Evolutionary conservation across 306 rosid genomes (phyloP).

Genomic region (Lupinus albus): DNA sequence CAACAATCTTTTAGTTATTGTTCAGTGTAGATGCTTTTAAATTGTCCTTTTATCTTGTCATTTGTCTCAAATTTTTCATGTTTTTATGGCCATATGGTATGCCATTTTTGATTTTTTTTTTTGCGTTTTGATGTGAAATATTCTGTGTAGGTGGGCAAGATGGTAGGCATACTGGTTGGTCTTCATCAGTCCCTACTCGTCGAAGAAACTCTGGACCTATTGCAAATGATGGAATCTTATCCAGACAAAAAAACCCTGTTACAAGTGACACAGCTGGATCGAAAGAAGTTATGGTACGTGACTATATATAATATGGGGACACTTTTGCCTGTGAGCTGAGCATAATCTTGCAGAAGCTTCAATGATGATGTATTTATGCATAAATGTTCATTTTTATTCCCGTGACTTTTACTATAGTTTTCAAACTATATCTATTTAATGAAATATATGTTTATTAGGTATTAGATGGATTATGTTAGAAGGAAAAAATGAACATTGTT

Average conservation of each 20-base stretch:
- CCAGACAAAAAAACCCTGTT: constrained; percentile 69
- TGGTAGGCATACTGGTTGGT: constrained; percentile 70
- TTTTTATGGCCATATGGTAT: neutral
- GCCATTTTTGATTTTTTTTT: neutral
- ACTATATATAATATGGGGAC: constrained; percentile 21
- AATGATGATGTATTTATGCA: constrained; percentile 25
- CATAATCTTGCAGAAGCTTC: constrained; percentile 33
- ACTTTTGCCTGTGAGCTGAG: constrained; percentile 5
- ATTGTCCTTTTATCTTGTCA: neutral
- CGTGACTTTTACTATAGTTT: neutral
- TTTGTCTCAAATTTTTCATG: neutral
- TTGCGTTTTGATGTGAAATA: constrained; percentile 8
- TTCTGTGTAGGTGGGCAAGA: constrained; percentile 76
- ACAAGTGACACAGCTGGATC: constrained; percentile 59
- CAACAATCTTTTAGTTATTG: neutral
- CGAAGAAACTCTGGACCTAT: constrained; percentile 84
- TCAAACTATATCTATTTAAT: neutral
- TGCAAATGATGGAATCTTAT: constrained; percentile 49
- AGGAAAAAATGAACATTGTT: neutral
- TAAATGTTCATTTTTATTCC: neutral
- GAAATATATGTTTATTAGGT: neutral
- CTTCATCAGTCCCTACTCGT: constrained; percentile 72
- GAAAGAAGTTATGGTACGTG: constrained; percentile 65
- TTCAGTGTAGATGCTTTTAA: neutral
- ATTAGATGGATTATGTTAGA: neutral